Evolutionary conservation across 257 asterid species (phyloP).

Genomic region (Petunia axillaris): DNA sequence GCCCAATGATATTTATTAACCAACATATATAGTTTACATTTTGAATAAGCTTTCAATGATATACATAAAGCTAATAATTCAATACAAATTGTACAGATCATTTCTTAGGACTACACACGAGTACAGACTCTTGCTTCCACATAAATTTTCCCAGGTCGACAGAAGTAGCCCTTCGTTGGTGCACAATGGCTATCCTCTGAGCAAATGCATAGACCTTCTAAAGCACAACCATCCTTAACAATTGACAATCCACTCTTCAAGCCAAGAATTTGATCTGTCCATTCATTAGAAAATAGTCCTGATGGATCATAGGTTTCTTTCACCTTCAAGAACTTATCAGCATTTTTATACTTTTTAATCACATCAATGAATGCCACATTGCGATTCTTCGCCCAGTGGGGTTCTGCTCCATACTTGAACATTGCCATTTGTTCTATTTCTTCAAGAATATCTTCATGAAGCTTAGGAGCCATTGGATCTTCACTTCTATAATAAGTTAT

Average conservation of each 20-base stretch:
- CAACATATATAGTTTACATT: too few relatives aligned
- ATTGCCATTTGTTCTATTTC: constrained; percentile 68
- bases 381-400: constrained; percentile 80
- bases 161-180: constrained; percentile 49
- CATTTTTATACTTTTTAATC: constrained; percentile 43
- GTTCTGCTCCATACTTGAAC: constrained; percentile 61
- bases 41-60: too few relatives aligned
- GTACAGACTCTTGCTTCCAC: constrained; percentile 58
- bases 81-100: too few relatives aligned
- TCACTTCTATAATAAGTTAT: constrained; percentile 61
- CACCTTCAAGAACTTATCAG: constrained; percentile 39
- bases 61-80: too few relatives aligned
- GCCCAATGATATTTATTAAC: too few relatives aligned
- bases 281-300: constrained; percentile 59
- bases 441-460: constrained; percentile 53
- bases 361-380: constrained; percentile 58
- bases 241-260: constrained; percentile 39
- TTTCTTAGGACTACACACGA: background rate
- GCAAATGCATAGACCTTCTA: constrained; percentile 70
- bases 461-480: constrained; percentile 53
- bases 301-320: constrained; percentile 47
- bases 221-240: constrained; percentile 55
- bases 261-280: constrained; percentile 68
- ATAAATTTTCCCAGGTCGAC: constrained; percentile 55
- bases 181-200: constrained; percentile 66